Evolutionary conservation across 1,284 basidiomycete species (phyloP).

Genomic region (Sporisorium sorghi): DNA sequence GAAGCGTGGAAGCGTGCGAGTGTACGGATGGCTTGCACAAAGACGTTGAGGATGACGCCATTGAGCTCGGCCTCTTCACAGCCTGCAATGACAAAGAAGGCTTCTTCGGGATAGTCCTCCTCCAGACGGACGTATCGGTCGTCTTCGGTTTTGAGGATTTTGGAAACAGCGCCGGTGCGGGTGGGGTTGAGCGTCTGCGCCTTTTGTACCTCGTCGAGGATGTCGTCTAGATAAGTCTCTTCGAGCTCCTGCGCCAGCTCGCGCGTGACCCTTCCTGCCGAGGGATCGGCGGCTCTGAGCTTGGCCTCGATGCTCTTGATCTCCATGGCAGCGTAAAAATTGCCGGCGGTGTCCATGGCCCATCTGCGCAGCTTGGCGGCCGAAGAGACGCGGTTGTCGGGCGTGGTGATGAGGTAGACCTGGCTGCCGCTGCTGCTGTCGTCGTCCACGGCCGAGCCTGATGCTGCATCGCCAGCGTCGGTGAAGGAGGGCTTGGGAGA

Average conservation of each 20-base stretch:
- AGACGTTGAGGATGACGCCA: slow-evolving; percentile 60
- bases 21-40: slow-evolving; percentile 55
- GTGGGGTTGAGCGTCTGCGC: slow-evolving; percentile 63
- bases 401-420: slow-evolving; percentile 67
- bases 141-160: slow-evolving; percentile 62
- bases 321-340: slow-evolving; percentile 68
- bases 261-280: slow-evolving; percentile 22
- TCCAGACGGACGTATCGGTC: slow-evolving; percentile 64
- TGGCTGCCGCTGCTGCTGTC: slow-evolving; percentile 24
- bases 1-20: slow-evolving; percentile 60
- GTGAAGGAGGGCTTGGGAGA: slow-evolving; percentile 31
- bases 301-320: slow-evolving; percentile 67
- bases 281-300: slow-evolving; percentile 56
- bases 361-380: slow-evolving; percentile 66
- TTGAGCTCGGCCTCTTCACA: slow-evolving; percentile 64
- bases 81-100: slow-evolving; percentile 67
- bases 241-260: slow-evolving; percentile 48
- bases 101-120: slow-evolving; percentile 68
- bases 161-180: slow-evolving; percentile 39
- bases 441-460: slow-evolving; percentile 19
- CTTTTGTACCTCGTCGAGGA: slow-evolving; percentile 67
- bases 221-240: slow-evolving; percentile 64
- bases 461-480: slow-evolving; percentile 5
- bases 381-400: slow-evolving; percentile 67
- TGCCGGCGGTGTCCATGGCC: slow-evolving; percentile 66